These are phyloP conservation scores for Tuber aestivum DNA, from an alignment of 495 filamentous ascomycete species.

Conservation along the genomic window DNA sequence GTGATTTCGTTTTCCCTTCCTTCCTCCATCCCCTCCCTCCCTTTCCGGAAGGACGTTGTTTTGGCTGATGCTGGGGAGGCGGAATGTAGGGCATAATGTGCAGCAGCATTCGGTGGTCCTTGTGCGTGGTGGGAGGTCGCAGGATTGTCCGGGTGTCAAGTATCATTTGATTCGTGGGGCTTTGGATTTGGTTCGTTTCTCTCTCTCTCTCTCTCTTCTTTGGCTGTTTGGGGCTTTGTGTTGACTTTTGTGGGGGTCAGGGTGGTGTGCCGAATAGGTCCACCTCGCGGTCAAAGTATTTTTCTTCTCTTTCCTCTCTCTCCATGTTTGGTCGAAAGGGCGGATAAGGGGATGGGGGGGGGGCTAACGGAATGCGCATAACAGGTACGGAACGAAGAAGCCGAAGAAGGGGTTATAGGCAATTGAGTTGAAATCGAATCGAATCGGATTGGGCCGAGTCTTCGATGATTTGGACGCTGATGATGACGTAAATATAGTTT, in stretches of 20 bases:
- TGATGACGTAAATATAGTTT: not conserved
- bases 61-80: not conserved
- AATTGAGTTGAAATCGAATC: not conserved
- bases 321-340: not conserved
- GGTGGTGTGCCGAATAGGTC: constrained; percentile 81
- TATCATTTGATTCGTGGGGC: constrained; percentile 89
- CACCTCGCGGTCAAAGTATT: constrained; percentile 77
- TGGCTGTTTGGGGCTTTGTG: not conserved
- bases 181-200: constrained; percentile 76
- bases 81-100: constrained; percentile 73
- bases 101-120: constrained; percentile 97
- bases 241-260: constrained; percentile 47
- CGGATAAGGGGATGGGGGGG: no score
- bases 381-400: constrained; percentile 80
- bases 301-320: not conserved
- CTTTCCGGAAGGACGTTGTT: not conserved
- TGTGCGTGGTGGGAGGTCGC: constrained; percentile 78
- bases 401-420: constrained; percentile 61
- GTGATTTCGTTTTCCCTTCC: constrained; percentile 18
- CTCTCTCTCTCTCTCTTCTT: not conserved
- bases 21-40: no score
- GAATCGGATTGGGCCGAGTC: not conserved
- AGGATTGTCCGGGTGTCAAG: constrained; percentile 98
- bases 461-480: not conserved
- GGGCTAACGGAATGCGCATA: not conserved